Conservation (phyloP, 768 basidiomycete genomes). For the Mycena vulgaris region DNA sequence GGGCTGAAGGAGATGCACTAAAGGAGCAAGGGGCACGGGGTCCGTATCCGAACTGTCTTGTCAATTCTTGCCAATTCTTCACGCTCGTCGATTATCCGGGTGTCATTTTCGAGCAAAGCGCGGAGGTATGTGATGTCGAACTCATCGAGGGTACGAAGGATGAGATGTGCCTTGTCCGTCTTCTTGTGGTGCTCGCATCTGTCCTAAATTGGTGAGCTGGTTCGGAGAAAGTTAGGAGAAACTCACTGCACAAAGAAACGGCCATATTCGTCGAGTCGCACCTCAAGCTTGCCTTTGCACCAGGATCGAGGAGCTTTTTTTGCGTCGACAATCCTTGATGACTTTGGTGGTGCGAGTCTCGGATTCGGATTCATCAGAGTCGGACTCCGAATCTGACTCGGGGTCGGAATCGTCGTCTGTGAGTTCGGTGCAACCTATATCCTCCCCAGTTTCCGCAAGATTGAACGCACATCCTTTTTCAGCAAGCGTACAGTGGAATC, state of each 20-base stretch:
- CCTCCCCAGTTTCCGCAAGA: background rate
- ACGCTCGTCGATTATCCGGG: background rate
- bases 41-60: constrained; percentile 39
- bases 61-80: constrained; percentile 9
- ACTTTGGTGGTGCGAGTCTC: constrained; percentile 1
- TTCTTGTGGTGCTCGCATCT: constrained; percentile 4
- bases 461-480: constrained; percentile 41
- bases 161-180: constrained; percentile 35
- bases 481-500: constrained; percentile 38
- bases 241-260: constrained; percentile 12
- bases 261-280: constrained; percentile 8
- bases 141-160: constrained; percentile 41
- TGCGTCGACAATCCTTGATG: constrained; percentile 4
- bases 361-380: background rate
- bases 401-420: background rate
- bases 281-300: constrained; percentile 13
- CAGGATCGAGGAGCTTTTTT: background rate
- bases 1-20: constrained; percentile 31
- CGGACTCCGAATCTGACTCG: no score
- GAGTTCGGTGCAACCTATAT: constrained; percentile 3
- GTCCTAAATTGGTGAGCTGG: background rate
- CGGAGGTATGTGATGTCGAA: constrained; percentile 41
- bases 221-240: background rate
- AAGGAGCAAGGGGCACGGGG: constrained; percentile 41
- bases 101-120: constrained; percentile 38